These are phyloP conservation scores for Exophiala bonariae DNA, from an alignment of 2,329 filamentous ascomycete species.

Conservation along the genomic window DNA sequence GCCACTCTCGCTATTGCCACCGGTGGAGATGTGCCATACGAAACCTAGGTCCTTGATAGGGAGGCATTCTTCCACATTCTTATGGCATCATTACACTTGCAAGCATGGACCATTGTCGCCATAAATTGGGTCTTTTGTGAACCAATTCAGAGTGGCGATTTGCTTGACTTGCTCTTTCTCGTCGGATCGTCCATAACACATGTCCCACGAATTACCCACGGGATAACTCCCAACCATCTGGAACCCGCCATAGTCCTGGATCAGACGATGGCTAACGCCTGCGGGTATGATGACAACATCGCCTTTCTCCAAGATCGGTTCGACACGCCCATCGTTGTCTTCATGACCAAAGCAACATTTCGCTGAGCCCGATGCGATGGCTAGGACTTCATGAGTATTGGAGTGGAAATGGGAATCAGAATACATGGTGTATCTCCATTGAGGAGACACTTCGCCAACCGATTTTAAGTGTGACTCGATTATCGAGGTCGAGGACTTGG, in stretches of 20 bases:
- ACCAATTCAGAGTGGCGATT: conserved; percentile 57
- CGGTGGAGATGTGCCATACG: neutral
- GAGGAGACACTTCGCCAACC: conserved; percentile 58
- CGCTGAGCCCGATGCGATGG: conserved; percentile 59
- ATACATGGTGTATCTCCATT: conserved; percentile 73
- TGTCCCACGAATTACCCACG: conserved; percentile 60
- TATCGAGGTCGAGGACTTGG: conserved; percentile 43
- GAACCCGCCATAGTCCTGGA: conserved; percentile 56
- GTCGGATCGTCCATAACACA: conserved; percentile 65
- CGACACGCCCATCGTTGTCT: conserved; percentile 57
- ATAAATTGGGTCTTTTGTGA: conserved; percentile 61
- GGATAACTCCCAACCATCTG: conserved; percentile 70
- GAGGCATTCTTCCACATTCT: neutral
- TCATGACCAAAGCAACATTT: conserved; percentile 67
- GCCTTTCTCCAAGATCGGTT: conserved; percentile 56
- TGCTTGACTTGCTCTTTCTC: conserved; percentile 55
- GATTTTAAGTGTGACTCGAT: conserved; percentile 58
- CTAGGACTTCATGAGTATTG: conserved; percentile 67
- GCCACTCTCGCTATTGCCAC: neutral
- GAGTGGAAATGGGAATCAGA: conserved; percentile 65
- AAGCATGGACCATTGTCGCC: conserved; percentile 55
- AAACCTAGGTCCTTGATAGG: neutral
- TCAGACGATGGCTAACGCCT: conserved; percentile 63
- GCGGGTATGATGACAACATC: conserved; percentile 67
- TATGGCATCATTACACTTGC: conserved; percentile 33